Conservation (phyloP, 345 rosid genomes). For the Citrus glauca region DNA sequence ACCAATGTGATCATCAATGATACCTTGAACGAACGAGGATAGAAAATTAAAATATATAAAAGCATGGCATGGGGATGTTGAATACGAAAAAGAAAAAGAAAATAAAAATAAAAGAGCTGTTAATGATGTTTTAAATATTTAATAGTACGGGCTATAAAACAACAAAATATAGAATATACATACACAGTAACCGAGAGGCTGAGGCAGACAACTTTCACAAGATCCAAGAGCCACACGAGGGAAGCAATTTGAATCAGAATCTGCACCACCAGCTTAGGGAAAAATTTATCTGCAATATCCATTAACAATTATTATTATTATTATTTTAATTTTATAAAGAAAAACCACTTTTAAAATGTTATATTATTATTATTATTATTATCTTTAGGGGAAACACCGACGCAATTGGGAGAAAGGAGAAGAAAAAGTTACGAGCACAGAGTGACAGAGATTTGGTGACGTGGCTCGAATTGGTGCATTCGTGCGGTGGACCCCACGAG, state of each 20-base stretch:
- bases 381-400: too few relatives aligned
- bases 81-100: neutral
- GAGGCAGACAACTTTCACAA: constrained; percentile 27
- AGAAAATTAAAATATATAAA: too few relatives aligned
- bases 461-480: constrained; percentile 34
- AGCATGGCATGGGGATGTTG: too few relatives aligned
- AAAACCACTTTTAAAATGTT: too few relatives aligned
- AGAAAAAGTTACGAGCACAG: neutral
- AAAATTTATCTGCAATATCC: neutral
- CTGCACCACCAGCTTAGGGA: neutral
- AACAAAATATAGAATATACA: neutral
- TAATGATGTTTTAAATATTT: constrained; percentile 21
- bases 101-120: constrained; percentile 21
- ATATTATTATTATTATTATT: too few relatives aligned
- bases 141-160: neutral
- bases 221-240: constrained; percentile 31
- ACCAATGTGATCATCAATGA: neutral
- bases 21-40: too few relatives aligned
- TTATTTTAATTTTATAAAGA: too few relatives aligned
- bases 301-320: too few relatives aligned
- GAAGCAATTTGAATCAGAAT: neutral
- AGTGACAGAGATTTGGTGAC: constrained; percentile 61
- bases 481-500: constrained; percentile 64
- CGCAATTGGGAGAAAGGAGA: too few relatives aligned
- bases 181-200: neutral